These are phyloP conservation scores for Boletus barrowsii DNA, from an alignment of 768 basidiomycete species.

Conservation along the genomic window DNA sequence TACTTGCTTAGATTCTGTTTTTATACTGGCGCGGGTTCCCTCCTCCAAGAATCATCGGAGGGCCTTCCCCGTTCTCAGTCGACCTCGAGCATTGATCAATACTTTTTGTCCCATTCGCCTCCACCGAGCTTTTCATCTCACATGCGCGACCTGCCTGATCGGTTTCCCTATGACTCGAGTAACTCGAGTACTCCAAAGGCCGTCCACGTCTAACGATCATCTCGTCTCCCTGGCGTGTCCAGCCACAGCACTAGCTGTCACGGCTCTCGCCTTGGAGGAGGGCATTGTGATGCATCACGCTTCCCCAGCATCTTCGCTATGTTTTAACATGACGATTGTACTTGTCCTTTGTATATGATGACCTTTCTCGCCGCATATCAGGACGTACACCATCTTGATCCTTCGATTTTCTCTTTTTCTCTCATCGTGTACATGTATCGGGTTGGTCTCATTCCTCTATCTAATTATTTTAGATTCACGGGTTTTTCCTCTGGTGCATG, in stretches of 20 bases:
- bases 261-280: neutral
- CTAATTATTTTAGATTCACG: neutral
- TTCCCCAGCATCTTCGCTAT: neutral
- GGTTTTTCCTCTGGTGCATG: neutral
- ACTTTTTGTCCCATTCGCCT: slow-evolving; percentile 38
- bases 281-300: neutral
- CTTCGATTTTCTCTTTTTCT: neutral
- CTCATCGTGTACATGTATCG: slow-evolving; percentile 13
- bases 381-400: neutral
- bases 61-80: slow-evolving; percentile 42
- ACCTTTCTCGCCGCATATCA: neutral
- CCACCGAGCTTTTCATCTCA: slow-evolving; percentile 24
- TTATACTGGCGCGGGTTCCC: slow-evolving; percentile 59
- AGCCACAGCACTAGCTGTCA: neutral
- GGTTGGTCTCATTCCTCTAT: neutral
- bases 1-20: slow-evolving; percentile 64
- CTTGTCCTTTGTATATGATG: slow-evolving; percentile 2
- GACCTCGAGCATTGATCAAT: slow-evolving; percentile 53
- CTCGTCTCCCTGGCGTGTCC: neutral
- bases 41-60: slow-evolving; percentile 29
- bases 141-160: slow-evolving; percentile 21
- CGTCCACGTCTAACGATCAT: slow-evolving; percentile 12
- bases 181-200: slow-evolving; percentile 28
- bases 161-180: slow-evolving; percentile 26
- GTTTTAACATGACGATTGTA: neutral